Evolutionary conservation across 2,329 filamentous ascomycete genomes (phyloP), one percentile per base, ranked within the genome.

Genomic region (Arachnopeziza araneosa): DNA sequence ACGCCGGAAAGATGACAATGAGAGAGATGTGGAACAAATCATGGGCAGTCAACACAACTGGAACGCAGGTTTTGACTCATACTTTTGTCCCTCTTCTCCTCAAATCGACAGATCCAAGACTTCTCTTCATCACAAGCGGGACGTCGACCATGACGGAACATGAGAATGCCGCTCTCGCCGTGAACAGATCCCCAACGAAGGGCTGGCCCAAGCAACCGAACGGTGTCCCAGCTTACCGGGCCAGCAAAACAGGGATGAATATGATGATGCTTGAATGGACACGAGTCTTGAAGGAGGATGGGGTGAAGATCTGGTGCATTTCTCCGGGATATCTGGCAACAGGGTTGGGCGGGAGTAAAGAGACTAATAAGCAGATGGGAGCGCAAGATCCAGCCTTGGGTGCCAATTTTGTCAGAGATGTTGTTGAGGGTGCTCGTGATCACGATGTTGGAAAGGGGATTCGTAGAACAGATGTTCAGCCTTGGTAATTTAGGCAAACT

Each of bases 271-370:
- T 74, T 6, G 75, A 79, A 60, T 80, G 75, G 75, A 55, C 68
- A 26, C 71, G 75, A 44, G 63, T 74, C 1, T 69, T 83, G 26
- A 73, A 70, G 52, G 73, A 75, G 1, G 81, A 84, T 50, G 79
- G 79, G 0, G 78, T 83, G 5, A 81, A 79, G 66, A 76, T 79
- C 0, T 83, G 74, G 71, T 67, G 68, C 30, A 68, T 83, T n/a
- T 76, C 73, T 6, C 81, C 80, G 0, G 81, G 80, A 0, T 75
- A 77, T 53, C 65, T 83, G 51, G 79, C 77, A 0, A 83, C 80
- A 0, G 74, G 74, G 0, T 63, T 83, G 0, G 77, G 74, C 1
- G 75, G 72, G 8, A 60, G 62, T 1, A 56, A 57, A 8, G 65
- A 63, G 6, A 59, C 66, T 6, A 54, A 62, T 6, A 61, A 71